Evolutionary conservation across 805 yeast species (phyloP).

Genomic region (Ogataea kodamae): DNA sequence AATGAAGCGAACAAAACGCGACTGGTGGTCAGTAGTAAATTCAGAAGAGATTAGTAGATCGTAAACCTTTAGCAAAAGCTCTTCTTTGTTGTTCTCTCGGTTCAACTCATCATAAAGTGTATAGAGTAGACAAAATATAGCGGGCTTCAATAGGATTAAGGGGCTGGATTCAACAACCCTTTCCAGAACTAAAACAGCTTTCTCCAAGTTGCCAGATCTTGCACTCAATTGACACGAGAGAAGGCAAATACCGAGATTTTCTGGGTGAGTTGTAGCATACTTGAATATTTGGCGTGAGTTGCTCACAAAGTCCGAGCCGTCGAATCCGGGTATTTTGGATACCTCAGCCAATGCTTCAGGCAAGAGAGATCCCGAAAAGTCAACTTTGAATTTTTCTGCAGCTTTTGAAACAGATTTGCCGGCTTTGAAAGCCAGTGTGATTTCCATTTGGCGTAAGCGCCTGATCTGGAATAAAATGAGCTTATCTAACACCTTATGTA

Average conservation of each 20-base stretch:
- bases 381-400: constrained; percentile 16
- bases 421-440: constrained; percentile 39
- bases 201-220: constrained; percentile 29
- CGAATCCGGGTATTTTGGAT: constrained; percentile 19
- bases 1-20: constrained; percentile 32
- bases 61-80: constrained; percentile 33
- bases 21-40: constrained; percentile 16
- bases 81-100: constrained; percentile 32
- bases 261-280: constrained; percentile 31
- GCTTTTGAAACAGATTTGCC: constrained; percentile 31
- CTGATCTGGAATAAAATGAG: constrained; percentile 40
- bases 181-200: constrained; percentile 38
- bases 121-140: constrained; percentile 47
- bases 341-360: constrained; percentile 25
- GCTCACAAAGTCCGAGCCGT: constrained; percentile 14
- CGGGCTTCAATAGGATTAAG: constrained; percentile 35
- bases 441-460: constrained; percentile 41
- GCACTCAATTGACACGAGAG: constrained; percentile 36
- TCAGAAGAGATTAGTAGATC: constrained; percentile 18
- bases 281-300: constrained; percentile 35
- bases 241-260: constrained; percentile 31
- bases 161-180: constrained; percentile 18
- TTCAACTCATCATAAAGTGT: constrained; percentile 47
- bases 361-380: constrained; percentile 26
- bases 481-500: constrained; percentile 29